phyloP scores from a whole-genome alignment of 768 basidiomycete species.

The Astraeus odoratus region DNA sequence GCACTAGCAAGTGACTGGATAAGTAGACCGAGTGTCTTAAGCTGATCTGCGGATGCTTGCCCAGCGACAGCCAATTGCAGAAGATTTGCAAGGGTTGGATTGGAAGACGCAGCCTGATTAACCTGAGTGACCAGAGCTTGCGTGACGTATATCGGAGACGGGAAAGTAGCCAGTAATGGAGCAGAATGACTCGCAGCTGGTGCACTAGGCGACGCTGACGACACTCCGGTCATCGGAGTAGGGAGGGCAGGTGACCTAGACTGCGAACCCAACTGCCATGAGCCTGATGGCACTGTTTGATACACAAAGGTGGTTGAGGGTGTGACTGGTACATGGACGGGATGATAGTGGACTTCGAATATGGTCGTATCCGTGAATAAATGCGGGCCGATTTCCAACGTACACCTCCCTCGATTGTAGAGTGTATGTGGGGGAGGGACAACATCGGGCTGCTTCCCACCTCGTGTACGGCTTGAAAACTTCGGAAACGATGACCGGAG shows the following conservation, averaged over 20 bases:
- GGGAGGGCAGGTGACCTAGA: constrained; percentile 10
- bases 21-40: constrained; percentile 64
- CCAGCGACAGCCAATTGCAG: constrained; percentile 59
- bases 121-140: constrained; percentile 57
- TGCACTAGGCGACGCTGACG: constrained; percentile 15
- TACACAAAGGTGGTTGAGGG: constrained; percentile 20
- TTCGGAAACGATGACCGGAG: constrained; percentile 57
- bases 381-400: constrained; percentile 72
- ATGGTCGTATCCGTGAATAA: constrained; percentile 59
- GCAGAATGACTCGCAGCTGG: constrained; percentile 26
- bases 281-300: constrained; percentile 20
- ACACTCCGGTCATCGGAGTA: constrained; percentile 4
- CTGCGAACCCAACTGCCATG: constrained; percentile 26
- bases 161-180: constrained; percentile 39
- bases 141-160: constrained; percentile 43
- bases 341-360: constrained; percentile 68
- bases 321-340: constrained; percentile 20
- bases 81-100: constrained; percentile 62
- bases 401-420: constrained; percentile 58
- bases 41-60: constrained; percentile 54
- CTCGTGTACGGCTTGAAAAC: constrained; percentile 61
- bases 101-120: constrained; percentile 54
- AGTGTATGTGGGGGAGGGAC: constrained; percentile 61
- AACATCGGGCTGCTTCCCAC: constrained; percentile 46
- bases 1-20: constrained; percentile 56